These are phyloP conservation scores for Talinum fruticosum DNA, from an alignment of 148 eudicot genomes.

Conservation along the genomic window DNA sequence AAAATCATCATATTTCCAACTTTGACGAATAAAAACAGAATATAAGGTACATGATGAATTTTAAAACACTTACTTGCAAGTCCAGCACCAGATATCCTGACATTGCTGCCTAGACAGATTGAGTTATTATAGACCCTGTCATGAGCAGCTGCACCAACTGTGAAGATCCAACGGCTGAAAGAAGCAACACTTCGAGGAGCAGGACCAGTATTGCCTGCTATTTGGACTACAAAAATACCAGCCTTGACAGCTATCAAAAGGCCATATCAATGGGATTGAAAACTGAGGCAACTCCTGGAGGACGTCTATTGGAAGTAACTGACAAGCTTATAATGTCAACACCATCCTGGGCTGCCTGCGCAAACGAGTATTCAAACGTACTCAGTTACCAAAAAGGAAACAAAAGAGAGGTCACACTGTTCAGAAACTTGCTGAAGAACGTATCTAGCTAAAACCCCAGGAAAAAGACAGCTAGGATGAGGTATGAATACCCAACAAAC, in stretches of 20 bases:
- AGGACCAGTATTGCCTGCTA: constrained; percentile 98
- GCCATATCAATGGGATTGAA: constrained; percentile 99
- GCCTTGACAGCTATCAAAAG: constrained; percentile 79
- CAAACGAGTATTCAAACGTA: constrained; percentile 4
- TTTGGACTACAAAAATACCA: constrained; percentile 94
- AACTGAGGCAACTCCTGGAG: constrained; percentile 93
- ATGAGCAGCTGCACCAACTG: constrained; percentile 95
- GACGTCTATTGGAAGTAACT: constrained; percentile 94
- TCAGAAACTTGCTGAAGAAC: neutral
- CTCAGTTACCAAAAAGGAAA: neutral
- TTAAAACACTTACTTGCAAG: constrained; percentile 71
- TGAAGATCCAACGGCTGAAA: constrained; percentile 96
- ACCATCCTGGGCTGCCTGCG: constrained; percentile 97
- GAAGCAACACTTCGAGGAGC: constrained; percentile 89
- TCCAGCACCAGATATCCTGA: constrained; percentile 79
- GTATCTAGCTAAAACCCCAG: too few relatives aligned
- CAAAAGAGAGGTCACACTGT: neutral
- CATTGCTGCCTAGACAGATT: constrained; percentile 70
- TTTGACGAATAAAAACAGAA: neutral
- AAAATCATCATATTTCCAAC: neutral
- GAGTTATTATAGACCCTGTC: constrained; percentile 83
- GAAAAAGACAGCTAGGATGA: too few relatives aligned
- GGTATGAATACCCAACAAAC: too few relatives aligned
- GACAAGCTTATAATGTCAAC: constrained; percentile 95
- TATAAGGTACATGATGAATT: neutral